Percentiles rank a stretch among this genome's conserved stretches.
phyloP scores from a whole-genome alignment of 202 grass and related monocot species.

The Hordeum pubiflorum region DNA sequence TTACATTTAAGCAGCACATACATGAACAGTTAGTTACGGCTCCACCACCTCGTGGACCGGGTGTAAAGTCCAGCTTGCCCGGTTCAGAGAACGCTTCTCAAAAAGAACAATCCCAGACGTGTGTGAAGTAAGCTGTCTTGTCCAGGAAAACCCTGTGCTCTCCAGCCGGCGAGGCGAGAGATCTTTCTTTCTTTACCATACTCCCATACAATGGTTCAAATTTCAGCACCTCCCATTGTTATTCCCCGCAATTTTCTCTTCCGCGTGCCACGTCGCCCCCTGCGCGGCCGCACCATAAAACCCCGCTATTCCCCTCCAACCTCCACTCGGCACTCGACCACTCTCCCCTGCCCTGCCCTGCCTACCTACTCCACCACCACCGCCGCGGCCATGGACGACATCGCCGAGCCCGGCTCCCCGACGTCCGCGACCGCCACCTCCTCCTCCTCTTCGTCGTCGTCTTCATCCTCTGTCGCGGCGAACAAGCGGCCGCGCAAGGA shows the following conservation, averaged over 20 bases:
- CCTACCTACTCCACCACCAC: conserved; percentile 14
- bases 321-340: not conserved
- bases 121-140: not conserved
- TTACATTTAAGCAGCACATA: not conserved
- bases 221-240: not conserved
- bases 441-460: not conserved
- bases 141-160: not conserved
- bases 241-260: not conserved
- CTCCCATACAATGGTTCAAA: not conserved
- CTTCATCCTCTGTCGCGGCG: not conserved
- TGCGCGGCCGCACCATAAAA: conserved; percentile 29
- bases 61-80: not conserved
- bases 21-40: not conserved
- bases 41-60: too few relatives aligned
- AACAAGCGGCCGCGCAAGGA: conserved; percentile 52
- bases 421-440: conserved; percentile 4
- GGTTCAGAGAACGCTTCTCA: not conserved
- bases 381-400: conserved; percentile 15
- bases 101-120: conserved; percentile 4
- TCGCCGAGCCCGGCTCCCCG: conserved; percentile 24
- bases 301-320: not conserved
- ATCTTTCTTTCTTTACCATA: not conserved
- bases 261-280: conserved; percentile 19
- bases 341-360: not conserved
- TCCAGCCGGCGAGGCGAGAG: not conserved